Evolutionary conservation across 768 basidiomycete genomes (phyloP).

Genomic region (Suillus brevipes): DNA sequence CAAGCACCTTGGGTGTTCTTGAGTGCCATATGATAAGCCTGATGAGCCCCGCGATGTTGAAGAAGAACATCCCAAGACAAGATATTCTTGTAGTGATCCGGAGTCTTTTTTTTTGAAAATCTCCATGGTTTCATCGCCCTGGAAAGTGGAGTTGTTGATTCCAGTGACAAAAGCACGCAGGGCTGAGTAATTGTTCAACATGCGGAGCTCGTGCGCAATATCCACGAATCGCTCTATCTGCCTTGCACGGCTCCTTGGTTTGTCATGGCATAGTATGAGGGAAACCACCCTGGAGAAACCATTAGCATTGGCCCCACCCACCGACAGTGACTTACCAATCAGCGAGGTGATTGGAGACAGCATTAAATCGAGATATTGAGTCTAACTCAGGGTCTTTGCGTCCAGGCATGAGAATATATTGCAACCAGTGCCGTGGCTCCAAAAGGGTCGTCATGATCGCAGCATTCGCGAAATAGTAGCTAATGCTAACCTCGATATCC

Average conservation of each 20-base stretch:
- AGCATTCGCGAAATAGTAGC: background rate
- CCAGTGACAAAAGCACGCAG: slow-evolving; percentile 93
- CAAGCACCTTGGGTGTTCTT: slow-evolving; percentile 82
- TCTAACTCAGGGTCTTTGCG: slow-evolving; percentile 65
- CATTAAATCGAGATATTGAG: slow-evolving; percentile 72
- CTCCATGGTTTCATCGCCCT: slow-evolving; percentile 77
- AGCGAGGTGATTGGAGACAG: slow-evolving; percentile 79
- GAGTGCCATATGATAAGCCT: slow-evolving; percentile 88
- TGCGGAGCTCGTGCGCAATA: slow-evolving; percentile 77
- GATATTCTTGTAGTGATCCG: slow-evolving; percentile 74
- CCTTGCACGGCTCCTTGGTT: slow-evolving; percentile 67
- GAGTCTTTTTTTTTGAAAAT: slow-evolving; percentile 63
- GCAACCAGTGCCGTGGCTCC: slow-evolving; percentile 86
- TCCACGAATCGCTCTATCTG: slow-evolving; percentile 90
- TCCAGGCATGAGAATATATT: slow-evolving; percentile 70
- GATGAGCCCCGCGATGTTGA: slow-evolving; percentile 77
- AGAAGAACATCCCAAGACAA: slow-evolving; percentile 85
- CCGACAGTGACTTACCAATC: slow-evolving; percentile 58
- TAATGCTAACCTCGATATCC: slow-evolving; percentile 64
- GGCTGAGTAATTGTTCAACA: slow-evolving; percentile 89
- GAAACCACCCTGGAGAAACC: slow-evolving; percentile 74
- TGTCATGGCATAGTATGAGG: slow-evolving; percentile 85
- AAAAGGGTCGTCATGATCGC: slow-evolving; percentile 10
- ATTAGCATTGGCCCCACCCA: slow-evolving; percentile 9
- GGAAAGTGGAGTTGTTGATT: slow-evolving; percentile 79